Conservation (phyloP, 352 stramenopile genomes). For the Globisporangium paddicum region DNA sequence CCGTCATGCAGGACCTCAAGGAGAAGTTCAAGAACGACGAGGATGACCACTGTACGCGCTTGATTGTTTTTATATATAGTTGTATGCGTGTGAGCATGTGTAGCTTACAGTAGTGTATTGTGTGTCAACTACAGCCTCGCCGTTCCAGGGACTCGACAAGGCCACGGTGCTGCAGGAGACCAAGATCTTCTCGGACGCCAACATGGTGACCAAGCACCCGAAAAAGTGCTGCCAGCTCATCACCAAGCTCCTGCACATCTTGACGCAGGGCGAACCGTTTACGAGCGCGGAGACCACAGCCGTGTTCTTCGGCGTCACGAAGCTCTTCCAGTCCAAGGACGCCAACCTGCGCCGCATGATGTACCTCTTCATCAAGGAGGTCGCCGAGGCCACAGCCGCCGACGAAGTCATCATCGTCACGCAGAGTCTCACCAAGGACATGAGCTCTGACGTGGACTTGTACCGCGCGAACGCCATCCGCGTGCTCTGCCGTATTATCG, state of each 20-base stretch:
- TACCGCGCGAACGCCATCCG: slow-evolving; percentile 99
- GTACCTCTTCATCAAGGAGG: slow-evolving; percentile 99
- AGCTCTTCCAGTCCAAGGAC: slow-evolving; percentile 99
- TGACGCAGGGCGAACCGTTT: slow-evolving; percentile 97
- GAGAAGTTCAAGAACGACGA: slow-evolving; percentile 99
- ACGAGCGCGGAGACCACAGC: slow-evolving; percentile 94
- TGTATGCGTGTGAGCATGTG: not conserved
- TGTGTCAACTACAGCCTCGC: slow-evolving; percentile 60
- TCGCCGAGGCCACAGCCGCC: slow-evolving; percentile 89
- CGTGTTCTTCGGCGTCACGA: slow-evolving; percentile 99
- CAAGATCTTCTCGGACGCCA: slow-evolving; percentile 98
- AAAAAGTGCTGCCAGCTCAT: slow-evolving; percentile 99
- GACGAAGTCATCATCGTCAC: slow-evolving; percentile 99
- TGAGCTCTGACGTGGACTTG: slow-evolving; percentile 97
- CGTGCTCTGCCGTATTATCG: slow-evolving; percentile 95
- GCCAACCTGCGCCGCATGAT: slow-evolving; percentile 97
- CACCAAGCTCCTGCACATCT: slow-evolving; percentile 98
- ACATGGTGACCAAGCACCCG: slow-evolving; percentile 95
- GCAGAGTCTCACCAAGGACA: slow-evolving; percentile 99
- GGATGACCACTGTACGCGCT: slow-evolving; percentile 82
- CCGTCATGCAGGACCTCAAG: slow-evolving; percentile 93
- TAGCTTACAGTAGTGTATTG: slow-evolving; percentile 4
- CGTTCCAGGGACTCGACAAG: slow-evolving; percentile 95
- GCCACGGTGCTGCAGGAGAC: slow-evolving; percentile 96
- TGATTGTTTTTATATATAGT: no score